Percentiles rank a stretch among this genome's conserved stretches.
Conservation (phyloP, 2,329 filamentous ascomycete genomes). For the Calcarisporium arbuscula region DNA sequence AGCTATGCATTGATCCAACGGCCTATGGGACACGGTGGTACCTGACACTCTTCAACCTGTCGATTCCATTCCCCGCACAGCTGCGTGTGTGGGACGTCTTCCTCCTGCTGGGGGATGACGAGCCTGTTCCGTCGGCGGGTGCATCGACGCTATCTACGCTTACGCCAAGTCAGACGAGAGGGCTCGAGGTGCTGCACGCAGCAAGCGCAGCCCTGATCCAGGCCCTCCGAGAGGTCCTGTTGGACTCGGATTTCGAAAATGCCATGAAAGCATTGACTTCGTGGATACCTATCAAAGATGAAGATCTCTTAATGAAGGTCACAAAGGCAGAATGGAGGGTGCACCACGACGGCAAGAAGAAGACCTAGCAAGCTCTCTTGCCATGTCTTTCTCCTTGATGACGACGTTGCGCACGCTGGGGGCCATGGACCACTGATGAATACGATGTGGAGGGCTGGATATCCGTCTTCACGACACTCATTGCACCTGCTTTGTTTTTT, state of each 20-base stretch:
- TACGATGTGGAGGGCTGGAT: too few species aligned
- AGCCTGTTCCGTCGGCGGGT: slow-evolving; percentile 7
- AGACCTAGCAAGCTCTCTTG: slow-evolving; percentile 25
- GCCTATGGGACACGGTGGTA: slow-evolving; percentile 98
- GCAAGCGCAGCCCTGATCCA: slow-evolving; percentile 86
- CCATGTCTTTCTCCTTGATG: slow-evolving; percentile 17
- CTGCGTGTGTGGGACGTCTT: slow-evolving; percentile 97
- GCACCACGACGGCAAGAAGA: slow-evolving; percentile 45
- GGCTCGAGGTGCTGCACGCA: slow-evolving; percentile 84
- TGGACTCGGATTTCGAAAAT: slow-evolving; percentile 94
- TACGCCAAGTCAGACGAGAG: slow-evolving; percentile 24
- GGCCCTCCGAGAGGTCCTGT: slow-evolving; percentile 77
- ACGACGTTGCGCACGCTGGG: slow-evolving; percentile 1
- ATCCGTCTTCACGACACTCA: too few species aligned
- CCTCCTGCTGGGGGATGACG: slow-evolving; percentile 67
- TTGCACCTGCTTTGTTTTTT: slow-evolving; percentile 9
- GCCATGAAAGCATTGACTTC: slow-evolving; percentile 95
- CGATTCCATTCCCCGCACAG: slow-evolving; percentile 88
- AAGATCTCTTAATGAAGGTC: slow-evolving; percentile 88
- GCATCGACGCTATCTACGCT: slow-evolving; percentile 12
- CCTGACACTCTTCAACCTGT: slow-evolving; percentile 93
- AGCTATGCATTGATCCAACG: slow-evolving; percentile 75
- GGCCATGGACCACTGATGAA: too few species aligned
- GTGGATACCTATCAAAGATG: slow-evolving; percentile 89
- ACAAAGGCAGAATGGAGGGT: slow-evolving; percentile 80